These are phyloP conservation scores for Golubevia sp. DNA, from an alignment of 1,284 basidiomycete genomes.

Conservation along the genomic window DNA sequence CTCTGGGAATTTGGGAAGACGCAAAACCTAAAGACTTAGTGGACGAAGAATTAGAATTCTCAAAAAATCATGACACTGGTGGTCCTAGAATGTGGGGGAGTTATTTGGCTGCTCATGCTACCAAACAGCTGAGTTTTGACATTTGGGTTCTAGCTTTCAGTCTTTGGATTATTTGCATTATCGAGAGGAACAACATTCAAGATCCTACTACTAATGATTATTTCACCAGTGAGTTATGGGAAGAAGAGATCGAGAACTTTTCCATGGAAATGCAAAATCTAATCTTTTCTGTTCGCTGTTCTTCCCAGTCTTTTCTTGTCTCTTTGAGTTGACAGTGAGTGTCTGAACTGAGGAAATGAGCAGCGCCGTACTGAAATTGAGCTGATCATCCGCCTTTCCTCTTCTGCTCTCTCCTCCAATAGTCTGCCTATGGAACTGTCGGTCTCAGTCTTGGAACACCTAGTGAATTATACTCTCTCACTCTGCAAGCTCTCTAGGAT, in stretches of 20 bases:
- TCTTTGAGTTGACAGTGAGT: conserved; percentile 46
- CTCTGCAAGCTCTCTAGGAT: no score
- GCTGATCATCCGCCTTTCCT: conserved; percentile 31
- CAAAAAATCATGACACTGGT: neutral
- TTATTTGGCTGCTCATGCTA: conserved; percentile 53
- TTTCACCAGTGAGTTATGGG: conserved; percentile 24
- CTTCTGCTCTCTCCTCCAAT: neutral
- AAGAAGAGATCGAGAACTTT: neutral
- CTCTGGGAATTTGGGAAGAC: conserved; percentile 36
- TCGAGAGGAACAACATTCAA: conserved; percentile 49
- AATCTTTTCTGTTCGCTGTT: neutral
- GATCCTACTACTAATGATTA: conserved; percentile 33
- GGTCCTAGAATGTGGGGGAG: conserved; percentile 36
- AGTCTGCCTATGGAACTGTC: conserved; percentile 35
- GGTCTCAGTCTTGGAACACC: conserved; percentile 53
- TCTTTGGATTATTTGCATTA: conserved; percentile 59
- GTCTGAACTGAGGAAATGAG: neutral
- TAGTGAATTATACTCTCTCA: no score
- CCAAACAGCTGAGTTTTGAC: conserved; percentile 55
- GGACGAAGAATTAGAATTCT: conserved; percentile 13
- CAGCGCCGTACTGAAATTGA: no score
- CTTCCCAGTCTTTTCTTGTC: conserved; percentile 36
- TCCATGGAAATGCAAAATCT: neutral
- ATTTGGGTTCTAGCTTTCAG: conserved; percentile 39
- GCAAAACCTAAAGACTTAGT: conserved; percentile 8